Percentiles rank a stretch among this genome's conserved stretches.
Evolutionary conservation across 768 basidiomycete genomes (phyloP).

Genomic region (Cystofilobasidium bisporidii): DNA sequence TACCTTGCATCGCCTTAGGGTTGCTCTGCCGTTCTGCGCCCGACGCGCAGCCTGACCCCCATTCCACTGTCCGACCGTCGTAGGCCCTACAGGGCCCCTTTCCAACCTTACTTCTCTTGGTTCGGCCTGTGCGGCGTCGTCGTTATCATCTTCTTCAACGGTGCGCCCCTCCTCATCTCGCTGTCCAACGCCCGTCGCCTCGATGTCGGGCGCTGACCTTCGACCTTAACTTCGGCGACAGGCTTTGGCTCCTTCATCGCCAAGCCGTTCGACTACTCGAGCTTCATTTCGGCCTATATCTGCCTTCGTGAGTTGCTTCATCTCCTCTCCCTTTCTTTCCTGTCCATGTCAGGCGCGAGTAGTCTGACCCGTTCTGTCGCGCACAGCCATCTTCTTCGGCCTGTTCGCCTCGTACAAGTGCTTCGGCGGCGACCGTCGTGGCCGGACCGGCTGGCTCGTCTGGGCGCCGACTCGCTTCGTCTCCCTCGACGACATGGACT

Average conservation of each 20-base stretch:
- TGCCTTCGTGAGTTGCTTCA: constrained; percentile 4
- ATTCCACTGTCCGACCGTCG: too few relatives aligned
- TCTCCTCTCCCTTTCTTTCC: too few relatives aligned
- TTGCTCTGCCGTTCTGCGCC: too few relatives aligned
- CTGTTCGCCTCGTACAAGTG: constrained; percentile 32
- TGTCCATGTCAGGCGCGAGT: not conserved
- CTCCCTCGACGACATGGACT: constrained; percentile 30
- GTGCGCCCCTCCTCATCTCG: not conserved
- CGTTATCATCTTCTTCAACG: constrained; percentile 31
- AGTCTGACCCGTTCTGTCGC: too few relatives aligned
- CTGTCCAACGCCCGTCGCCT: too few relatives aligned
- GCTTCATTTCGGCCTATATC: constrained; percentile 10
- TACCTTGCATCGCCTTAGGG: too few relatives aligned
- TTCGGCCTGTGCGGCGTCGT: constrained; percentile 21
- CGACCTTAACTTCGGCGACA: constrained; percentile 13
- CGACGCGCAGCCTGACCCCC: too few relatives aligned
- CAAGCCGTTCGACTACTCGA: constrained; percentile 28
- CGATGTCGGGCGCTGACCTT: not conserved
- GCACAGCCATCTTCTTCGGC: constrained; percentile 29
- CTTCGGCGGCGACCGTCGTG: not conserved
- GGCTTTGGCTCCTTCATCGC: constrained; percentile 35
- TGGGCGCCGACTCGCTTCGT: constrained; percentile 29
- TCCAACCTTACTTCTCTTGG: constrained; percentile 30
- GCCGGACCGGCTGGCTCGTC: constrained; percentile 4
- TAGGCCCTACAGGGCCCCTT: constrained; percentile 13